Conservation (phyloP, 1,284 basidiomycete species). For the Leucoagaricus sp. region DNA sequence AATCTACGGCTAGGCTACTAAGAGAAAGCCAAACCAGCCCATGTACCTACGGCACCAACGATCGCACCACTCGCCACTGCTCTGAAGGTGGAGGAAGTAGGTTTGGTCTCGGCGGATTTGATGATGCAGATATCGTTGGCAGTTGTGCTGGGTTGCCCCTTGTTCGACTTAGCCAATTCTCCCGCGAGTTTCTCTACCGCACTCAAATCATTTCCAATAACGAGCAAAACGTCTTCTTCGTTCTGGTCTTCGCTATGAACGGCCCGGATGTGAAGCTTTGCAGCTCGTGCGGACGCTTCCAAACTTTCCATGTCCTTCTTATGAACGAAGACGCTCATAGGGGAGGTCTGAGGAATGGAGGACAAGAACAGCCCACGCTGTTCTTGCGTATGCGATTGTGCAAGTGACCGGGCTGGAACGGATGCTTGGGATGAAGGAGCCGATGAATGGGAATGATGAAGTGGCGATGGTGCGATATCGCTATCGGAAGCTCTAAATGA, state of each 20-base stretch:
- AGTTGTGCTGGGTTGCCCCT: conserved; percentile 21
- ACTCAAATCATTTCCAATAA: conserved; percentile 47
- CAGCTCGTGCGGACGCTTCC: conserved; percentile 1
- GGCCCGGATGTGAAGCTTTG: conserved; percentile 8
- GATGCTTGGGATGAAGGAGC: conserved; percentile 20
- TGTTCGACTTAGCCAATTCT: conserved; percentile 33
- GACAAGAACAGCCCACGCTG: conserved; percentile 51
- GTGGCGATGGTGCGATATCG: not conserved
- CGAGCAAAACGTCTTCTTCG: conserved; percentile 43
- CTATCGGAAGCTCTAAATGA: conserved; percentile 15
- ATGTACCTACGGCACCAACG: conserved; percentile 43
- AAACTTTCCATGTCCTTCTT: conserved; percentile 39
- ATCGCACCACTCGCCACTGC: conserved; percentile 42
- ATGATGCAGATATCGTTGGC: conserved; percentile 5
- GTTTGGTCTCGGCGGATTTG: not conserved
- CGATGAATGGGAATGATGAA: conserved; percentile 10
- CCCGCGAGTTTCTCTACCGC: conserved; percentile 38
- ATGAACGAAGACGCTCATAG: conserved; percentile 49
- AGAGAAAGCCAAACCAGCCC: conserved; percentile 42
- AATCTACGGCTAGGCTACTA: conserved; percentile 4
- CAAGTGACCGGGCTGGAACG: conserved; percentile 29
- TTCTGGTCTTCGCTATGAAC: conserved; percentile 37
- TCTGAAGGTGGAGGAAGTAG: conserved; percentile 22
- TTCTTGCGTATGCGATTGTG: conserved; percentile 52
- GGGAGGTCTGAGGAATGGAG: conserved; percentile 40